Percentiles rank a stretch among this genome's conserved stretches.
These are phyloP conservation scores for Eutrema yunnanense DNA, from an alignment of 345 rosid genomes.

Conservation along the genomic window DNA sequence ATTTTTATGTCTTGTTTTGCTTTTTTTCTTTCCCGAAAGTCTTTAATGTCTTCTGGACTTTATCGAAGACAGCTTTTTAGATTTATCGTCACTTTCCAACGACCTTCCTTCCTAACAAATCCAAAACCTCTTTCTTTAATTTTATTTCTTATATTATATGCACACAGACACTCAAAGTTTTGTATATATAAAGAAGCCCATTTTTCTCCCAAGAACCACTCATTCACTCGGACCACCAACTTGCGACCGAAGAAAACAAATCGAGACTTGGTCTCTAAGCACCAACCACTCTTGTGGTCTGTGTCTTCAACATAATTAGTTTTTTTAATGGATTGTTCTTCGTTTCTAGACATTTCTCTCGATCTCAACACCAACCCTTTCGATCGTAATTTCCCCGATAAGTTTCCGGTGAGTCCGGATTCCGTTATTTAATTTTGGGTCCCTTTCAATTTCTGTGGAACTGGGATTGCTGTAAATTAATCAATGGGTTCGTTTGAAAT, in stretches of 20 bases:
- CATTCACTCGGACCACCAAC: constrained; percentile 31
- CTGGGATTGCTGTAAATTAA: background rate
- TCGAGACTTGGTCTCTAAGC: constrained; percentile 3
- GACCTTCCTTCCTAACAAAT: constrained; percentile 31
- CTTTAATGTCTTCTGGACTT: constrained; percentile 20
- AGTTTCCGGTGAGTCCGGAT: constrained; percentile 40
- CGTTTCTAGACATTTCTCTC: constrained; percentile 46
- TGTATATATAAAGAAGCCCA: constrained; percentile 12
- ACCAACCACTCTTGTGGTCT: constrained; percentile 8
- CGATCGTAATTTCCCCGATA: background rate
- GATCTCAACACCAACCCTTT: constrained; percentile 50
- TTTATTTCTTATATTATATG: background rate
- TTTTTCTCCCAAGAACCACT: background rate
- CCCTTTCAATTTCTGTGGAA: background rate
- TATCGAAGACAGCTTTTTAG: constrained; percentile 15
- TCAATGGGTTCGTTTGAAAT: constrained; percentile 7
- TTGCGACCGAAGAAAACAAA: constrained; percentile 25
- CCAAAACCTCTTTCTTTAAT: background rate
- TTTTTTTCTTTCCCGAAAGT: background rate
- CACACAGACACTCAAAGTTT: background rate
- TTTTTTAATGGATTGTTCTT: constrained; percentile 24
- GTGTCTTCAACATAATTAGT: background rate
- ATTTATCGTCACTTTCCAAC: constrained; percentile 33
- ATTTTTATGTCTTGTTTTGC: background rate
- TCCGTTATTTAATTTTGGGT: background rate